phyloP scores from a whole-genome alignment of 768 basidiomycete species.

The Rhizopogon rudus region DNA sequence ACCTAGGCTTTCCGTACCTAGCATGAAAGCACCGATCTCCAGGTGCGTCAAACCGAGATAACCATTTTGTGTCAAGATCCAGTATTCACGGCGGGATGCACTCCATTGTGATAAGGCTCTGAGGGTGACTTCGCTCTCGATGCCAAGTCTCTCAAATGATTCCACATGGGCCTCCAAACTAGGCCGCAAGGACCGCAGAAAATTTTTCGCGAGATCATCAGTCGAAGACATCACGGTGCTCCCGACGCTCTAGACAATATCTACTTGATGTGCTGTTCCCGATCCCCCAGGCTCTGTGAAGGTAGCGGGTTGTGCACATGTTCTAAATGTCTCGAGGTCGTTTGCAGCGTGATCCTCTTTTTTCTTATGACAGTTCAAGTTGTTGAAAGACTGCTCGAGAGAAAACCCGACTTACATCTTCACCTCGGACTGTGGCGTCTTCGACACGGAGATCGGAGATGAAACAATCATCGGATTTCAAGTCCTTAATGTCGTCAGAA shows the following conservation, averaged over 20 bases:
- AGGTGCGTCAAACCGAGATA: conserved; percentile 16
- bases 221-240: no score
- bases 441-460: not conserved
- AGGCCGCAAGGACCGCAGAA: conserved; percentile 17
- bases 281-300: no score
- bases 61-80: conserved; percentile 10
- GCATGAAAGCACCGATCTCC: conserved; percentile 14
- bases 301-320: no score
- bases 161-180: conserved; percentile 14
- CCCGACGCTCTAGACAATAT: not conserved
- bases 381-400: not conserved
- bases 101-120: conserved; percentile 21
- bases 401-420: not conserved
- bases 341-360: not conserved
- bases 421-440: not conserved
- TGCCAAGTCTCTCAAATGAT: conserved; percentile 16
- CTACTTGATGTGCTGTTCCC: no score
- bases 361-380: not conserved
- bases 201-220: conserved; percentile 6
- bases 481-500: not conserved
- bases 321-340: no score
- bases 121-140: conserved; percentile 17
- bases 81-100: conserved; percentile 7
- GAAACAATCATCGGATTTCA: no score
- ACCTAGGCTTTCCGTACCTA: conserved; percentile 3